A percentile compares a stretch with the other conserved stretches of the same genome.
phyloP scores from a whole-genome alignment of 805 yeast genomes.

The Candida taoyuanica region DNA sequence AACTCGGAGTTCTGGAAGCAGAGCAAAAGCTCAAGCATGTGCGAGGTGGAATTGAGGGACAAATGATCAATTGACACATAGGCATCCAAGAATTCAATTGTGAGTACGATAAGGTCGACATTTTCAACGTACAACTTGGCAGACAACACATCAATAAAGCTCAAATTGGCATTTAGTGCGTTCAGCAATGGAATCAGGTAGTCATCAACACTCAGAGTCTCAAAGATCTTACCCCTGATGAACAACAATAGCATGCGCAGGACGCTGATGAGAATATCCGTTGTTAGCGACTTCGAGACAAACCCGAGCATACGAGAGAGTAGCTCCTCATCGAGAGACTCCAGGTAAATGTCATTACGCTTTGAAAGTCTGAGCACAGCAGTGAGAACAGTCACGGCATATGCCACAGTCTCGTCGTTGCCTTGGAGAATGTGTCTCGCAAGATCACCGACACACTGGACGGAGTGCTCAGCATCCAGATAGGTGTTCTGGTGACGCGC shows the following conservation, averaged over 20 bases:
- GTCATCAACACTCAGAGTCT: constrained; percentile 10
- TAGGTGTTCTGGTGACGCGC: constrained; percentile 12
- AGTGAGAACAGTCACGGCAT: constrained; percentile 47
- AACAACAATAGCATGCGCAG: constrained; percentile 31
- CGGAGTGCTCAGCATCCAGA: constrained; percentile 17
- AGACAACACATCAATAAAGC: constrained; percentile 15
- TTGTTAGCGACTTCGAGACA: constrained; percentile 37
- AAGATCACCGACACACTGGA: constrained; percentile 28
- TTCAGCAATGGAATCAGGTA: constrained; percentile 17
- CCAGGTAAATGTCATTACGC: constrained; percentile 30
- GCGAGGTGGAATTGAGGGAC: constrained; percentile 19
- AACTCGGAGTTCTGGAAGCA: constrained; percentile 45
- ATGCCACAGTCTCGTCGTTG: constrained; percentile 33
- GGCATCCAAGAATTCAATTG: constrained; percentile 20
- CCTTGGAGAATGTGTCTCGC: constrained; percentile 29
- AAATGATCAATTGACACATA: constrained; percentile 20
- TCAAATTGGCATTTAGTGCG: constrained; percentile 16
- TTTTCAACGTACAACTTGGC: constrained; percentile 21
- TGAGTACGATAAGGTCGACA: constrained; percentile 19
- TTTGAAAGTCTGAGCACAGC: constrained; percentile 47
- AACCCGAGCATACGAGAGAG: constrained; percentile 39
- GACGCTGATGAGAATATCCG: constrained; percentile 35
- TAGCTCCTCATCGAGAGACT: constrained; percentile 37
- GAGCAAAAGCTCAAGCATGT: constrained; percentile 39
- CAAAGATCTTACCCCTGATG: constrained; percentile 23